Evolutionary conservation across 192 early-diverging fungal genomes (phyloP), one percentile per base, ranked within the genome.

Genomic region (Obelidium mucronatum): DNA sequence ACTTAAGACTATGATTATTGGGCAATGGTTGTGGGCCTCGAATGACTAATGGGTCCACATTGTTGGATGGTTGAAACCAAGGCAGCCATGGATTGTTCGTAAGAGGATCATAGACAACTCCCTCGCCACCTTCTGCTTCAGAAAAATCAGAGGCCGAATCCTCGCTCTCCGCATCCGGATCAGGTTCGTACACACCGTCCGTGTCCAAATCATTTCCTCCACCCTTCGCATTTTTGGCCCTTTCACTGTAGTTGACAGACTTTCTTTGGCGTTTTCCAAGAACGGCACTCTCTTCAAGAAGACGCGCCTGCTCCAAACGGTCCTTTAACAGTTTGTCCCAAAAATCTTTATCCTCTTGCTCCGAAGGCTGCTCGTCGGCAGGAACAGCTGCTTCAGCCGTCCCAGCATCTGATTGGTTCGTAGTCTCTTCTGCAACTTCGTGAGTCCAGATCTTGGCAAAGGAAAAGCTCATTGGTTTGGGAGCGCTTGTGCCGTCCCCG

Each of bases 371-470:
- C 19, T 75, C 65, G 4, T 28, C 71, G 2, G 39, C 34, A 3
- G 67, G 77, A 34, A 28, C 59, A 24, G 35, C 51, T 3, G 42
- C 44, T 6, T 40, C 69, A 30, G 36, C 19, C 3, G 26, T 33
- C 11, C 55, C 74, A 24, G 6, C 70, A 55, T 79, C 68, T 22
- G 30, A 48, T n/a, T 24, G 44, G 0, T 78, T 22, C 1, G 70
- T 35, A 17, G 58, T 34, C 8, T 15, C 37, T n/a, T 30, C 74
- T 6, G 26, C 81, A 42, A 84, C 70, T 15, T 91, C 90, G 8
- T 79, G 79, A 17, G 78, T 77, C 92, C 92, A 93, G 24, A 93
- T 79, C 65, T 87, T 86, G 3, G 91, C 86, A 73, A 91, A 91
- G 2, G 88, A 82, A 76, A 93, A 91, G 22, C 71, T 71, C 69